phyloP scores from a whole-genome alignment of 1,284 basidiomycete genomes.

The Gomphus bonarii region DNA sequence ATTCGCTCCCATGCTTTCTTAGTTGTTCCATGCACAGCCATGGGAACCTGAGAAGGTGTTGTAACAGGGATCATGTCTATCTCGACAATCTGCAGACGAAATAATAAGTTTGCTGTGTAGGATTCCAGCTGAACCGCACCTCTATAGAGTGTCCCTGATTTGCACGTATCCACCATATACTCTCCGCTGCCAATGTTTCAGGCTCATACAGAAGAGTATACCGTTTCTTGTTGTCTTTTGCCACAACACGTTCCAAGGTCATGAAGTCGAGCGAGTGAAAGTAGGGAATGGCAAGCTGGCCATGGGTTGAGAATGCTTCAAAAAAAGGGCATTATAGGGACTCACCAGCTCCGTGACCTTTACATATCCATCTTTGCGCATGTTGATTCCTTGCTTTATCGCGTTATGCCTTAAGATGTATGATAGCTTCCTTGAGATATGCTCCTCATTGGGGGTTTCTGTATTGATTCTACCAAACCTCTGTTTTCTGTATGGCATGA shows the following conservation, averaged over 20 bases:
- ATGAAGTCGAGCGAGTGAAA: conserved; percentile 43
- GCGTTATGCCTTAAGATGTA: conserved; percentile 84
- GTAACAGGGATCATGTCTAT: conserved; percentile 59
- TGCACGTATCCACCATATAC: conserved; percentile 80
- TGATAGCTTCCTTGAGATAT: conserved; percentile 69
- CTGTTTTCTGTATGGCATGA: not conserved
- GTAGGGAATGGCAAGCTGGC: conserved; percentile 43
- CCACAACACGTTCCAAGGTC: conserved; percentile 62
- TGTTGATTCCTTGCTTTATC: conserved; percentile 57
- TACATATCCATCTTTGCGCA: conserved; percentile 76
- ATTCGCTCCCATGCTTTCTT: conserved; percentile 61
- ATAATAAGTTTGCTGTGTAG: not conserved
- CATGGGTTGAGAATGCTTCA: conserved; percentile 8
- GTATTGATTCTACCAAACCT: not conserved
- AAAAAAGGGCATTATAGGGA: conserved; percentile 5
- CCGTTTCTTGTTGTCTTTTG: conserved; percentile 66
- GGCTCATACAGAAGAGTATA: conserved; percentile 61
- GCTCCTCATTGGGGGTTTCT: conserved; percentile 26
- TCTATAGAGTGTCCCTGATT: conserved; percentile 90
- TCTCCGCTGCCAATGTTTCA: conserved; percentile 17
- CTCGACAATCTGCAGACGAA: conserved; percentile 39
- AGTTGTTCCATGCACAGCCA: conserved; percentile 75
- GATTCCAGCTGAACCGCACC: conserved; percentile 21
- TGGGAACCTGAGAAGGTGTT: conserved; percentile 52
- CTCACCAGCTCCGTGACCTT: conserved; percentile 64